Percentiles rank a stretch among this genome's conserved stretches.
These are phyloP conservation scores for Yarrowia keelungensis DNA, from an alignment of 805 yeast genomes.

Conservation along the genomic window DNA sequence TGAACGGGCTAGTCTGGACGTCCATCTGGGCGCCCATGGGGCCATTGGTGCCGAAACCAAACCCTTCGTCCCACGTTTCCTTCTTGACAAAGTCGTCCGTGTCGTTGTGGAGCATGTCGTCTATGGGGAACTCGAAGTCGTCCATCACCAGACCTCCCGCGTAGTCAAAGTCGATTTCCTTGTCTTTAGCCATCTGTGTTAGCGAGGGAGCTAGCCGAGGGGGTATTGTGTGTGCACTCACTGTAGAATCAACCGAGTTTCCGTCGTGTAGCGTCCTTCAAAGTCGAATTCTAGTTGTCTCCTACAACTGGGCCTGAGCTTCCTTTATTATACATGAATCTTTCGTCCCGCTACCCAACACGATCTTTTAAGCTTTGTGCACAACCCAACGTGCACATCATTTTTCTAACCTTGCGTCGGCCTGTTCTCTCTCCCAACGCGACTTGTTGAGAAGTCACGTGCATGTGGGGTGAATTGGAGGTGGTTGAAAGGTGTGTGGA, in stretches of 20 bases:
- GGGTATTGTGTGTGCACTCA: not conserved
- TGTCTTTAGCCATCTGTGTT: constrained; percentile 31
- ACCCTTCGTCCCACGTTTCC: constrained; percentile 24
- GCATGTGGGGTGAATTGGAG: constrained; percentile 8
- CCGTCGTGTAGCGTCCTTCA: not conserved
- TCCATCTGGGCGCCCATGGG: constrained; percentile 13
- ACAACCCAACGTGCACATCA: constrained; percentile 35
- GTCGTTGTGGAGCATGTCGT: constrained; percentile 26
- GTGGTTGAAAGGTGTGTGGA: no score
- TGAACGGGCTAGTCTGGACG: constrained; percentile 26
- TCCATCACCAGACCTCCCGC: constrained; percentile 28
- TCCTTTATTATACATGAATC: constrained; percentile 8
- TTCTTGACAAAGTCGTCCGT: constrained; percentile 25
- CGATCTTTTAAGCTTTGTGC: constrained; percentile 16
- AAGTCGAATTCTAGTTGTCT: not conserved
- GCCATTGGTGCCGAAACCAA: constrained; percentile 20
- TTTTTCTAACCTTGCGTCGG: not conserved
- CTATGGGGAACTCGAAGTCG: constrained; percentile 31
- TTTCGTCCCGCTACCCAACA: constrained; percentile 21
- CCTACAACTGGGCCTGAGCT: constrained; percentile 20
- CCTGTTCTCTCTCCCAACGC: constrained; percentile 21
- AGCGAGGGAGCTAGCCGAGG: not conserved
- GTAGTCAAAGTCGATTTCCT: constrained; percentile 37
- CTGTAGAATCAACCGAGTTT: constrained; percentile 4
- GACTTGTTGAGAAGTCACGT: constrained; percentile 37